Percentiles rank a stretch among this genome's conserved stretches.
Conservation (phyloP, 805 yeast species). For the Candida odintsovae region DNA sequence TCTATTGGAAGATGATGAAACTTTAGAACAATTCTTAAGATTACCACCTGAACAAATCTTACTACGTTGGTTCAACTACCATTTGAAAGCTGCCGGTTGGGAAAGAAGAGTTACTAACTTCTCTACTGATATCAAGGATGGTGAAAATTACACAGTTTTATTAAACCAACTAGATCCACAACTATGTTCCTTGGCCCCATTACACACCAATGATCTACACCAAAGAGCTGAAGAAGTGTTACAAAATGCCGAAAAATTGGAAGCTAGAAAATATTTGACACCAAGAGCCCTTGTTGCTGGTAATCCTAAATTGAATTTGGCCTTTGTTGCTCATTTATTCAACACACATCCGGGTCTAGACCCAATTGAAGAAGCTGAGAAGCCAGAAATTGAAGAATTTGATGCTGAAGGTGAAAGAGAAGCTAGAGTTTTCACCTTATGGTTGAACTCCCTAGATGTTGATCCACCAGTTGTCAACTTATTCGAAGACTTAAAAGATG, state of each 20-base stretch:
- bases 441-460: conserved; percentile 95
- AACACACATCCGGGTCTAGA: conserved; percentile 96
- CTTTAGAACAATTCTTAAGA: conserved; percentile 92
- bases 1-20: conserved; percentile 91
- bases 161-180: conserved; percentile 85
- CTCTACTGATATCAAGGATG: conserved; percentile 83
- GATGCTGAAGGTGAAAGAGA: conserved; percentile 99
- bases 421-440: conserved; percentile 94
- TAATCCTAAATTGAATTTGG: conserved; percentile 92
- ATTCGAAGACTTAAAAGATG: conserved; percentile 94
- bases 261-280: conserved; percentile 90
- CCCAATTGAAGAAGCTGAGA: conserved; percentile 87
- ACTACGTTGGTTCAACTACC: conserved; percentile 96
- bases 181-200: conserved; percentile 74
- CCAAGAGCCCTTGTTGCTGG: conserved; percentile 92
- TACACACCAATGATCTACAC: conserved; percentile 68
- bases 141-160: conserved; percentile 89
- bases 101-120: conserved; percentile 81
- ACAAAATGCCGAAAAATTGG: conserved; percentile 82
- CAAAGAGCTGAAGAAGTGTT: conserved; percentile 85
- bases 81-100: conserved; percentile 89
- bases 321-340: conserved; percentile 95
- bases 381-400: conserved; percentile 92
- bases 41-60: conserved; percentile 96
- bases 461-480: conserved; percentile 89